Evolutionary conservation across 495 filamentous ascomycete genomes (phyloP).

Genomic region (Bryoglossum gracile): DNA sequence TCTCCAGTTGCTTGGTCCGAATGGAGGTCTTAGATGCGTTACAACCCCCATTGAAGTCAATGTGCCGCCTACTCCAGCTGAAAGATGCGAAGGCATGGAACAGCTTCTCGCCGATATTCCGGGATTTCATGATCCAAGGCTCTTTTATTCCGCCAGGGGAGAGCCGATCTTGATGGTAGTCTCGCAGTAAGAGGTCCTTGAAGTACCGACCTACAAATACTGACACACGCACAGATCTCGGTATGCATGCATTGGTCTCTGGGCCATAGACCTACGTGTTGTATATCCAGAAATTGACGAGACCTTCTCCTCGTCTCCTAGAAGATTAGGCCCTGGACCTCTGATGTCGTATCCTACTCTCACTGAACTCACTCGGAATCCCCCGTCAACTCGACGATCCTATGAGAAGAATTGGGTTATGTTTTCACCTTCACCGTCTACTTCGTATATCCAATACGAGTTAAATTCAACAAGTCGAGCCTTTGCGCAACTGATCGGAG

Average conservation of each 20-base stretch:
- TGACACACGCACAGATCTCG: conserved; percentile 24
- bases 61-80: conserved; percentile 36
- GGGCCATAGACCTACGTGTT: conserved; percentile 33
- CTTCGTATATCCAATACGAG: conserved; percentile 32
- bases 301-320: conserved; percentile 30
- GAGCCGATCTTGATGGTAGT: conserved; percentile 36
- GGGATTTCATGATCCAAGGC: conserved; percentile 35
- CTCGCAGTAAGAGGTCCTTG: conserved; percentile 31
- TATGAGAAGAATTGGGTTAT: conserved; percentile 39
- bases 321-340: conserved; percentile 29
- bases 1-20: conserved; percentile 24
- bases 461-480: conserved; percentile 24
- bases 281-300: conserved; percentile 26
- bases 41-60: conserved; percentile 26
- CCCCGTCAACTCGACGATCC: conserved; percentile 22
- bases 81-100: conserved; percentile 30
- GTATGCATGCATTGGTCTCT: conserved; percentile 38
- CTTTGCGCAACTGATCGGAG: conserved; percentile 33
- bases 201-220: too few relatives aligned
- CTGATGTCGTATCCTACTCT: conserved; percentile 32
- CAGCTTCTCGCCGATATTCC: conserved; percentile 30
- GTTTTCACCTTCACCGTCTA: conserved; percentile 25
- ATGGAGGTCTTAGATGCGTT: conserved; percentile 31
- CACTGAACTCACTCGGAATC: conserved; percentile 36
- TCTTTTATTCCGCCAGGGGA: conserved; percentile 35